Conservation (phyloP, 805 yeast genomes). For the Wickerhamomyces bovis region DNA sequence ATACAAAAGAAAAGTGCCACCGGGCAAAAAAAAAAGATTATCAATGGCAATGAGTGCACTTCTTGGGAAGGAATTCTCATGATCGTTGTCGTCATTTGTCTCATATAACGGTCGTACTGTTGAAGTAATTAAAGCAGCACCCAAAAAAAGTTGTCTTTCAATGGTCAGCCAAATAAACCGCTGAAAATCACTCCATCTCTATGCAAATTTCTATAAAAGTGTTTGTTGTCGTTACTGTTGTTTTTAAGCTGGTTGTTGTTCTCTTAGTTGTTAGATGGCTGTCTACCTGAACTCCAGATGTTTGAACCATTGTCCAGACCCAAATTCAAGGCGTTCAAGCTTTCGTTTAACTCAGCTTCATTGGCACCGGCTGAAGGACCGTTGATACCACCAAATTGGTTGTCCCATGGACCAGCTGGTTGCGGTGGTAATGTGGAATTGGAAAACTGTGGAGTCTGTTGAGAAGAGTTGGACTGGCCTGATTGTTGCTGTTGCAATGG, state of each 20-base stretch:
- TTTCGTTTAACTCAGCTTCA: constrained; percentile 21
- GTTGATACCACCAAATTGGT: neutral
- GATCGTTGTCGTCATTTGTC: neutral
- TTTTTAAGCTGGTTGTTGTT: neutral
- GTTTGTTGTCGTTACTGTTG: neutral
- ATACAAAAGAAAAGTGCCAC: neutral
- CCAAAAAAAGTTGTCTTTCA: neutral
- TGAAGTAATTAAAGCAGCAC: neutral
- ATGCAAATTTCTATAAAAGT: neutral
- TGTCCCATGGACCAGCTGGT: constrained; percentile 2
- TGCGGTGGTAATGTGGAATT: constrained; percentile 3
- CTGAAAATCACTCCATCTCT: neutral
- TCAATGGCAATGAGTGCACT: neutral
- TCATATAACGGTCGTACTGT: neutral
- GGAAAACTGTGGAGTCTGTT: constrained; percentile 1
- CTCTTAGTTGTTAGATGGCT: neutral
- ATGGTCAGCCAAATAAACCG: neutral
- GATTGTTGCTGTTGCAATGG: constrained; percentile 7
- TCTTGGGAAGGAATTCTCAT: neutral
- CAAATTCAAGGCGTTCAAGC: constrained; percentile 20
- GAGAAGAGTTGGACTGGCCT: neutral
- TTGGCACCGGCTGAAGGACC: constrained; percentile 1
- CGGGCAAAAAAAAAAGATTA: neutral
- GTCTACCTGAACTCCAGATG: constrained; percentile 23
- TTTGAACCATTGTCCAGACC: constrained; percentile 21